These are phyloP conservation scores for Purpureocillium lavendulum DNA, from an alignment of 2,329 filamentous ascomycete genomes.

Conservation along the genomic window DNA sequence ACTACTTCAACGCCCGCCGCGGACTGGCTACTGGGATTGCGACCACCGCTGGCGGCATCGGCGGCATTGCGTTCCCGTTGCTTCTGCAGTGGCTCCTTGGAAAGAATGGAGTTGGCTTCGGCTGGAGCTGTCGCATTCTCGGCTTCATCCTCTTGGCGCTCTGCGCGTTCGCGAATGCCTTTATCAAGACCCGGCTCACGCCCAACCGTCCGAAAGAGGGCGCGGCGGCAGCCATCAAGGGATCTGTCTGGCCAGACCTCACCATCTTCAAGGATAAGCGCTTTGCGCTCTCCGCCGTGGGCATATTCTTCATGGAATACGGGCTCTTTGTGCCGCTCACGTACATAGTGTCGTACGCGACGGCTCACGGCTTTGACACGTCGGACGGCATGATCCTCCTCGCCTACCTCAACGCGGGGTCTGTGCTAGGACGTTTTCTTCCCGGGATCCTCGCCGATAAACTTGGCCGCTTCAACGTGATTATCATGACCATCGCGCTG, in stretches of 20 bases:
- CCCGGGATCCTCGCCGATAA: constrained; percentile 70
- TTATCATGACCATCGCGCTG: constrained; percentile 56
- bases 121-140: constrained; percentile 40
- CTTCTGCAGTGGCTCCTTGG: constrained; percentile 37
- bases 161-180: constrained; percentile 35
- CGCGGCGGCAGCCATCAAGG: too few relatives aligned
- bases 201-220: too few relatives aligned
- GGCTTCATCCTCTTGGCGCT: constrained; percentile 41
- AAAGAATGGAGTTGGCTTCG: constrained; percentile 32
- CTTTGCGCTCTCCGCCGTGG: constrained; percentile 18
- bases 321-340: constrained; percentile 66
- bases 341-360: constrained; percentile 66
- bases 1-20: constrained; percentile 68
- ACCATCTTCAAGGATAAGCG: constrained; percentile 31
- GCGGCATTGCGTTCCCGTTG: constrained; percentile 56
- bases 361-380: constrained; percentile 21
- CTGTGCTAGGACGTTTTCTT: constrained; percentile 66
- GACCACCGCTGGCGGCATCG: constrained; percentile 61
- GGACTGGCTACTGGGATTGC: constrained; percentile 76
- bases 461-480: constrained; percentile 72
- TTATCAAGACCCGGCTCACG: background rate
- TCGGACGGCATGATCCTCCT: constrained; percentile 57
- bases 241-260: background rate
- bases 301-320: constrained; percentile 64
- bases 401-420: constrained; percentile 74